Base-by-base conservation (phyloP, 495 filamentous ascomycete genomes). In the Lepidopterella palustris region DNA sequence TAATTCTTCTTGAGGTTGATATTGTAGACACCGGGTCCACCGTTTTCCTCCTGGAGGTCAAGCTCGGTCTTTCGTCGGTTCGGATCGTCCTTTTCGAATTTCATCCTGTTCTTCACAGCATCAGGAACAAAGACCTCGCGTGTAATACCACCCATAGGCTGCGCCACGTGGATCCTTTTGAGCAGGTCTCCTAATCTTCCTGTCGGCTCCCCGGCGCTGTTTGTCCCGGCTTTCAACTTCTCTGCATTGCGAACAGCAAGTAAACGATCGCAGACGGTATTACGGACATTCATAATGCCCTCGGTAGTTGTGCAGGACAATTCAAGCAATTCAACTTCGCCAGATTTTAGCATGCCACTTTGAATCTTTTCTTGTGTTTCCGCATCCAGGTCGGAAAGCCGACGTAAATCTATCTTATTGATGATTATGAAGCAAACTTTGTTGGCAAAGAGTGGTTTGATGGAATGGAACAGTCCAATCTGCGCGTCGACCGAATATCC, bases 401-500 rank as follows among this genome's bases (percentile, higher is more conserved):
- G 80, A 68, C 86, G 84, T 60, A 96, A 80, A 74, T 98, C 93
- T 63, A 96, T 96, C 80, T 98, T 98, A 82, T 98, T 98, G 73
- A 97, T 82, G 53, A 98, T 88, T 48, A 98, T 79, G 74, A 95
- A 97, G 32, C 96, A 89, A 48, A 96, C 83, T 78, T 97, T 97
- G 76, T 97, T 96, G 58, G 92, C 85, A 70, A 98, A 98, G 23
- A 98, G 79, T 3, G 93, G 93, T 76, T 90, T 95, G 73, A 98
- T 96, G 69, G 85, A 91, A 76, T 90, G 84, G 81, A 93, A 98
- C 18, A 98, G 83, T 64, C 89, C 81, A 71, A 95, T 89, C 74
- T 98, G 93, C 8, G 91, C 91, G 57, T 83, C 75, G 45, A 98
- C 87, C 1, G 89, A 90, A 78, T 97, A 98, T 32, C 93, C 93